These are phyloP conservation scores for Mrakia frigida DNA, from an alignment of 768 basidiomycete genomes.

Conservation along the genomic window DNA sequence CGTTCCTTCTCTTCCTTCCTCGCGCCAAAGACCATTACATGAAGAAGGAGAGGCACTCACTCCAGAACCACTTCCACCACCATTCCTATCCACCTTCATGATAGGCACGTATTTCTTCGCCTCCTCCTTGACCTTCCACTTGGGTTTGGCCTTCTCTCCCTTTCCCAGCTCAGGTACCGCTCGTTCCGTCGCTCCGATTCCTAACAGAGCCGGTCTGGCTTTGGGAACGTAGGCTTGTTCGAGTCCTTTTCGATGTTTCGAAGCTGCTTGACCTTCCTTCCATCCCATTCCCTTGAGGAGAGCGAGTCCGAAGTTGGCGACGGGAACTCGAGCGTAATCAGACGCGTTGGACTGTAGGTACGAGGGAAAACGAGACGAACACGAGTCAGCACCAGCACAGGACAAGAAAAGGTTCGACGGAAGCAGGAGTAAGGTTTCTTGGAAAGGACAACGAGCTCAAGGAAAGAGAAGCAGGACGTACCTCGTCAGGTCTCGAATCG, in stretches of 20 bases:
- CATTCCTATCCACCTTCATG: constrained; percentile 60
- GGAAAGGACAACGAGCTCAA: too few relatives aligned
- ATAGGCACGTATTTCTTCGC: constrained; percentile 82
- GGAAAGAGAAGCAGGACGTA: constrained; percentile 27
- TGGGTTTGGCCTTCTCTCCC: constrained; percentile 42
- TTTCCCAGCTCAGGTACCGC: constrained; percentile 35
- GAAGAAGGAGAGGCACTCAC: background rate
- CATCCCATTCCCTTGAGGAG: constrained; percentile 95
- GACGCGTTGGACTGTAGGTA: constrained; percentile 59
- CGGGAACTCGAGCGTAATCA: constrained; percentile 85
- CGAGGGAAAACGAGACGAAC: background rate
- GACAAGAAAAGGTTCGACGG: too few relatives aligned
- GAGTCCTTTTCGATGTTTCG: constrained; percentile 57
- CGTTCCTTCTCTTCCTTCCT: constrained; percentile 27
- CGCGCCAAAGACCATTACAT: constrained; percentile 25
- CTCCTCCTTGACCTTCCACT: constrained; percentile 47
- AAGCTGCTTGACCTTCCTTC: constrained; percentile 73
- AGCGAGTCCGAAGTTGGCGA: constrained; percentile 88
- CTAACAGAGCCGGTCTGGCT: constrained; percentile 76
- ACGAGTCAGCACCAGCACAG: background rate
- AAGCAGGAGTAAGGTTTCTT: too few relatives aligned
- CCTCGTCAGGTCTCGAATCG: constrained; percentile 53
- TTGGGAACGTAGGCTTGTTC: constrained; percentile 76
- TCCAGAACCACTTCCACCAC: constrained; percentile 24
- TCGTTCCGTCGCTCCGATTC: constrained; percentile 83